Evolutionary conservation across 1,284 basidiomycete species (phyloP).

Genomic region (Malassezia psittaci): DNA sequence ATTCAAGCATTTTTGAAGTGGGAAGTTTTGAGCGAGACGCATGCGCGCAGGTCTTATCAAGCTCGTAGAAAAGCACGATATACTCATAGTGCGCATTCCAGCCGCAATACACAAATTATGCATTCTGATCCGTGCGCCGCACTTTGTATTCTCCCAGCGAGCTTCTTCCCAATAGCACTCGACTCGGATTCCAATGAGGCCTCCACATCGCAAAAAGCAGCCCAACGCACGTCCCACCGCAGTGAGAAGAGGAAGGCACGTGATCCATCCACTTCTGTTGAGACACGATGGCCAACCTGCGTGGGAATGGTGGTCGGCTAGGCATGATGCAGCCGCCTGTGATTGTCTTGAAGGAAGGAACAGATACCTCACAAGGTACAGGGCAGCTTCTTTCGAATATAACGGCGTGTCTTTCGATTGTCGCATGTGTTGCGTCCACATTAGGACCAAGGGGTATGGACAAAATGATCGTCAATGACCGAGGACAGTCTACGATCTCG

Average conservation of each 20-base stretch:
- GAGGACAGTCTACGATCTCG: slow-evolving; percentile 91
- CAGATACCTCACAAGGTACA: slow-evolving; percentile 90
- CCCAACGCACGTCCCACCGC: no score
- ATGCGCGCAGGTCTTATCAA: no score
- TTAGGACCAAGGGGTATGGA: slow-evolving; percentile 99
- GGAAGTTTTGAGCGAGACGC: no score
- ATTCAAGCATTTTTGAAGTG: no score
- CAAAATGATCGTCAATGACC: slow-evolving; percentile 62
- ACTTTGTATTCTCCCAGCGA: no score
- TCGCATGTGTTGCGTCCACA: slow-evolving; percentile 60
- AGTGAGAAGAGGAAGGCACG: neutral
- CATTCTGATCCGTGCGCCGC: no score
- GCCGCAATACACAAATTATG: no score
- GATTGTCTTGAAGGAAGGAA: slow-evolving; percentile 58
- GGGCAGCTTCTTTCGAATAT: slow-evolving; percentile 92
- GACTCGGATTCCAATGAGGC: no score
- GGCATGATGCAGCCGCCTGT: slow-evolving; percentile 41
- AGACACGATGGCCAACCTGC: slow-evolving; percentile 16
- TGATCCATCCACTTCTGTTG: slow-evolving; percentile 2
- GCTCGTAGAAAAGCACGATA: no score
- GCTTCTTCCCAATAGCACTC: no score
- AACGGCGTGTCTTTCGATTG: slow-evolving; percentile 49
- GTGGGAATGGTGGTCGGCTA: slow-evolving; percentile 14
- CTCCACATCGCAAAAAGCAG: no score
- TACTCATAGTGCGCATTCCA: no score